Evolutionary conservation across 2,329 filamentous ascomycete species (phyloP).

Genomic region (Harringtonia aguacate): DNA sequence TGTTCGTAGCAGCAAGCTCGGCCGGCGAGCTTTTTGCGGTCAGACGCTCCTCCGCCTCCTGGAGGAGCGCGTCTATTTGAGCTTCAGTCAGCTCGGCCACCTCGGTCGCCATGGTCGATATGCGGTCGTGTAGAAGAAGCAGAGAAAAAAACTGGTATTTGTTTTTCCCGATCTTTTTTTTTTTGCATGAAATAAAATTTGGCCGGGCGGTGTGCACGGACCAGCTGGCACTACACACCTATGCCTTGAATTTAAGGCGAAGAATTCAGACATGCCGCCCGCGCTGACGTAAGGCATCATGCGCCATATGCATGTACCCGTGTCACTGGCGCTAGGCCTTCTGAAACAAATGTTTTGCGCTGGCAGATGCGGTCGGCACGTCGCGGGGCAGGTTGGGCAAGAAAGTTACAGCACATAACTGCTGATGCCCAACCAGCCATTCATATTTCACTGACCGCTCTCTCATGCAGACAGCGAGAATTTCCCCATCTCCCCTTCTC

Average conservation of each 20-base stretch:
- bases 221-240: no score
- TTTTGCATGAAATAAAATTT: not conserved
- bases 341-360: no score
- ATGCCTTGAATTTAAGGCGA: not conserved
- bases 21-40: conserved; percentile 11
- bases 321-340: not conserved
- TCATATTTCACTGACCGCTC: conserved; percentile 22
- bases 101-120: conserved; percentile 14
- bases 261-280: no score
- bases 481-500: conserved; percentile 4
- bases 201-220: conserved; percentile 4
- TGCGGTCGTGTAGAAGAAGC: conserved; percentile 2
- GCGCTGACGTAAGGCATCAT: not conserved
- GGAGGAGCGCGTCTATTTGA: conserved; percentile 26
- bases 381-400: conserved; percentile 8
- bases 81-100: conserved; percentile 20
- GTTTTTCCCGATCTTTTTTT: not conserved
- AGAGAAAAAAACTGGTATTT: not conserved
- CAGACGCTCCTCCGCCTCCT: conserved; percentile 27
- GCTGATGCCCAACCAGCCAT: conserved; percentile 23
- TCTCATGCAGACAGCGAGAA: conserved; percentile 10
- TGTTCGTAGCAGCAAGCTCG: not conserved
- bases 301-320: not conserved
- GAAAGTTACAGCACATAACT: no score
- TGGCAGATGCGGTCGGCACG: no score